Evolutionary conservation across 768 basidiomycete genomes (phyloP).

Genomic region (Suillus cothurnatus): DNA sequence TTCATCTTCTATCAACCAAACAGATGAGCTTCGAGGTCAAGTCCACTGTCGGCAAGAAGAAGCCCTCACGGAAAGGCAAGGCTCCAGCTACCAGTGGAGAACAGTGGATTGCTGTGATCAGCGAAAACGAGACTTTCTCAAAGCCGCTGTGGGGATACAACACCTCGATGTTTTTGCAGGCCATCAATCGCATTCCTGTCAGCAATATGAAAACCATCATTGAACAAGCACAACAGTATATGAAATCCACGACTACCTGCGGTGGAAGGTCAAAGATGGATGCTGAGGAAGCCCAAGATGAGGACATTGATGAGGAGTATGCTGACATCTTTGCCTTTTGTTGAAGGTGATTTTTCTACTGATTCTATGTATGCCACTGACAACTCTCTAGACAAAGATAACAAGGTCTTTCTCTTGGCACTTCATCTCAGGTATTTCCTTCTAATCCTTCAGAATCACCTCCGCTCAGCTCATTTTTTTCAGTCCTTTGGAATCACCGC

Average conservation of each 20-base stretch:
- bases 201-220: not conserved
- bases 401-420: too few relatives aligned
- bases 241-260: not conserved
- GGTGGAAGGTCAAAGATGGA: not conserved
- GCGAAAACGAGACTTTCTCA: not conserved
- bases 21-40: constrained; percentile 3
- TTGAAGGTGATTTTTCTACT: not conserved
- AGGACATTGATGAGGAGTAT: not conserved
- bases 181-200: not conserved
- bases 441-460: too few relatives aligned
- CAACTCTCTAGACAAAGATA: too few relatives aligned
- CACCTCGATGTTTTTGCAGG: not conserved
- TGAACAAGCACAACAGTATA: not conserved
- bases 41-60: not conserved
- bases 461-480: too few relatives aligned
- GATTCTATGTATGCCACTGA: too few relatives aligned
- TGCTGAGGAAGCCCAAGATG: not conserved
- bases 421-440: too few relatives aligned
- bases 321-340: not conserved
- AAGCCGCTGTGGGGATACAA: constrained; percentile 2
- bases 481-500: too few relatives aligned
- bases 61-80: not conserved
- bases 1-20: not conserved
- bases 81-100: not conserved
- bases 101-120: not conserved